These are phyloP conservation scores for Phoma sp. DNA, from an alignment of 2,329 filamentous ascomycete species.

Conservation along the genomic window DNA sequence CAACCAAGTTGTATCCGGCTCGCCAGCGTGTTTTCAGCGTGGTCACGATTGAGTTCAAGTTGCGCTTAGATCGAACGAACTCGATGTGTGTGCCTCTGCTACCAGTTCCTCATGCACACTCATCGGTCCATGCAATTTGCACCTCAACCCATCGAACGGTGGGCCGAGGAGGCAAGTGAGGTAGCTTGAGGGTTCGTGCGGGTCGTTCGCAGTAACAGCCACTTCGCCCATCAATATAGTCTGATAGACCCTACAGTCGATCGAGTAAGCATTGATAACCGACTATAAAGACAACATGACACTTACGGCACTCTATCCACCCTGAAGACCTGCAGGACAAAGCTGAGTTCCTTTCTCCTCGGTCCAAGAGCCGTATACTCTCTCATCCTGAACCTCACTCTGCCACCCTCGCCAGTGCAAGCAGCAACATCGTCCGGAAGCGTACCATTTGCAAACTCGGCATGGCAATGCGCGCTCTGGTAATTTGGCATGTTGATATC, in stretches of 20 bases:
- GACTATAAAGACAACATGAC: background rate
- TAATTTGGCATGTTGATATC: conserved; percentile 21
- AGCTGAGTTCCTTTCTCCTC: conserved; percentile 6
- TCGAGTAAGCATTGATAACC: background rate
- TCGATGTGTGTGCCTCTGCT: background rate
- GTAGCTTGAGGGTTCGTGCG: conserved; percentile 18
- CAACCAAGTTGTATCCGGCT: background rate
- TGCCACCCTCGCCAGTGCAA: background rate
- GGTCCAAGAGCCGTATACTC: background rate
- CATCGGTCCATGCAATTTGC: conserved; percentile 18
- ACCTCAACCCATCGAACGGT: conserved; percentile 27
- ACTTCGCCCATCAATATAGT: conserved; percentile 2
- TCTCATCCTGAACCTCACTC: conserved; percentile 17
- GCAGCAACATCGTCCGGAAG: conserved; percentile 1
- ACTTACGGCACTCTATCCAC: background rate
- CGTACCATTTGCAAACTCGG: conserved; percentile 21
- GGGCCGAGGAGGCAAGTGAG: conserved; percentile 24
- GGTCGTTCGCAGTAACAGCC: conserved; percentile 25
- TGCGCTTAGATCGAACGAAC: background rate
- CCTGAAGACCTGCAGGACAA: background rate
- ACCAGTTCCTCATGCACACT: conserved; percentile 15
- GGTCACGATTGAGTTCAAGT: background rate
- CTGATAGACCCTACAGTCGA: background rate
- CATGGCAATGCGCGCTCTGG: conserved; percentile 17
- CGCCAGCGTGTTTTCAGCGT: background rate